Conservation (phyloP, 257 asterid species). For the Solanum neorickii region DNA sequence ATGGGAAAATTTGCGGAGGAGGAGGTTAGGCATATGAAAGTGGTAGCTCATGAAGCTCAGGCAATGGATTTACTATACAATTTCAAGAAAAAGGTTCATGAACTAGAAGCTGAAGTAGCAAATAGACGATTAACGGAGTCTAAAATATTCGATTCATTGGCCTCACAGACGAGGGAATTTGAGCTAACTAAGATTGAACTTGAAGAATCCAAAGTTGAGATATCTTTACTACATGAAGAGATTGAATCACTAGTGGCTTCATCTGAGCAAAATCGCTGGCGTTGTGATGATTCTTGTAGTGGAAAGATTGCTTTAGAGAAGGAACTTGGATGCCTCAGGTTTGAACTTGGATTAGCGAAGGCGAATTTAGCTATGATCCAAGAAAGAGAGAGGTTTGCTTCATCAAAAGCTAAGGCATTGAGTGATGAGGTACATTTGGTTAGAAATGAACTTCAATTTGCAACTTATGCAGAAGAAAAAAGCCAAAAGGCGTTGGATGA, state of each 20-base stretch:
- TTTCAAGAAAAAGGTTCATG: constrained; percentile 22
- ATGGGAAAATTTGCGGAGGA: constrained; percentile 31
- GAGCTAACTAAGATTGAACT: constrained; percentile 36
- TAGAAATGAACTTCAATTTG: constrained; percentile 35
- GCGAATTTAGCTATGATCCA: constrained; percentile 10
- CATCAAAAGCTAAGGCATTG: not conserved
- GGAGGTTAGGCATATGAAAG: constrained; percentile 36
- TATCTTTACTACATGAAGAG: constrained; percentile 23
- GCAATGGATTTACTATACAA: constrained; percentile 2
- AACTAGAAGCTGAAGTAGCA: constrained; percentile 42
- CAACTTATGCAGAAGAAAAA: constrained; percentile 58
- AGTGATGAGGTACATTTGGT: constrained; percentile 24
- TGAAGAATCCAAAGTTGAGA: constrained; percentile 42
- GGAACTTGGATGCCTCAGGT: constrained; percentile 6
- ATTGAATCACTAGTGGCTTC: constrained; percentile 17
- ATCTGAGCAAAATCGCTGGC: not conserved
- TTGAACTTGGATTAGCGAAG: constrained; percentile 19
- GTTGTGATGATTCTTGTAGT: not conserved
- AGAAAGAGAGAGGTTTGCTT: constrained; percentile 25
- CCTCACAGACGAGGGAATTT: constrained; percentile 21
- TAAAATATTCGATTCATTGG: constrained; percentile 27
- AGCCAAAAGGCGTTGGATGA: constrained; percentile 82
- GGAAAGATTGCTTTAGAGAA: not conserved
- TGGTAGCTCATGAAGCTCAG: constrained; percentile 10
- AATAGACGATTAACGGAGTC: constrained; percentile 17